These are phyloP conservation scores for Marchantia paleacea DNA, from an alignment of 225 moss, liverwort and hornwort species.

Conservation along the genomic window DNA sequence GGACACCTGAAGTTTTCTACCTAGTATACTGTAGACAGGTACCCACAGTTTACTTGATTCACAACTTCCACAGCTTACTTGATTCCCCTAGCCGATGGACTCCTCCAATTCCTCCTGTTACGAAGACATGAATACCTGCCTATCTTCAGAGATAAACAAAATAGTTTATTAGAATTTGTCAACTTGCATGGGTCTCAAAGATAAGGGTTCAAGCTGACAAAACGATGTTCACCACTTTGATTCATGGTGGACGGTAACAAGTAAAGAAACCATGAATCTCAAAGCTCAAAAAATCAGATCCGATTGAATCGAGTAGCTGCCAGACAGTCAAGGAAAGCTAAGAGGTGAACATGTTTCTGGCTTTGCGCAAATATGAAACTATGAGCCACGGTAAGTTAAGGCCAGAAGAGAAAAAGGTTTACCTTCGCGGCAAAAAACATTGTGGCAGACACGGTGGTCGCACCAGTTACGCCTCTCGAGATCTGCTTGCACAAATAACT, in stretches of 20 bases:
- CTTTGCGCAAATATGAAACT: not conserved
- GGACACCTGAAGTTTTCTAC: not conserved
- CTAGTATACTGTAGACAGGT: too few relatives aligned
- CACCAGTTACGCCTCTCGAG: conserved; percentile 65
- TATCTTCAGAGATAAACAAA: conserved; percentile 36
- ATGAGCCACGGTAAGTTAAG: not conserved
- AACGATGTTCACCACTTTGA: not conserved
- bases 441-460: conserved; percentile 97
- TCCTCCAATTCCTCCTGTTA: conserved; percentile 94
- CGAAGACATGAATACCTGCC: conserved; percentile 91
- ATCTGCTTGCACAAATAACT: conserved; percentile 41
- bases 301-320: not conserved
- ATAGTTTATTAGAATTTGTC: conserved; percentile 6
- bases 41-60: not conserved
- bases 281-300: not conserved
- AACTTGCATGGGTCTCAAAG: not conserved
- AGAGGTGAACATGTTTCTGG: too few relatives aligned
- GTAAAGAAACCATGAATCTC: not conserved
- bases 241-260: not conserved
- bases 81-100: conserved; percentile 89
- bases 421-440: conserved; percentile 97
- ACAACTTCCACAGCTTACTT: conserved; percentile 46
- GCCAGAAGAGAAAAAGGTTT: conserved; percentile 1
- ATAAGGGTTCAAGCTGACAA: not conserved
- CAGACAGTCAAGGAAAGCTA: not conserved